These are phyloP conservation scores for Heterobasidion parviporum DNA, from an alignment of 1,284 basidiomycete genomes.

Conservation along the genomic window DNA sequence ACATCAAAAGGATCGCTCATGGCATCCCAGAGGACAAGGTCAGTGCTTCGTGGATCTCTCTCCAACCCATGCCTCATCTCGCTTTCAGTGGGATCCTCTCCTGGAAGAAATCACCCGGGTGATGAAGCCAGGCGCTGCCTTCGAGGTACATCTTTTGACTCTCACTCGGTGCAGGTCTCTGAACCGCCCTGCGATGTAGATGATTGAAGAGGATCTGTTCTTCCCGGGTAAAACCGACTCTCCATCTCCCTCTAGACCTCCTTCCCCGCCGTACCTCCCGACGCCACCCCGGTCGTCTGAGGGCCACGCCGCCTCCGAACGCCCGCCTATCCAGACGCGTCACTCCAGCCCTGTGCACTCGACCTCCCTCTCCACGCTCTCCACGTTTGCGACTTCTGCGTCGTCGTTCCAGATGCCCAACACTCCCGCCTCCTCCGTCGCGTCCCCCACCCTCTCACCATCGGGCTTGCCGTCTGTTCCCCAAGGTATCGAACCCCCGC, in stretches of 20 bases:
- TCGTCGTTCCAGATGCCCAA: background rate
- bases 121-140: constrained; percentile 58
- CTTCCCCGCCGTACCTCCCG: background rate
- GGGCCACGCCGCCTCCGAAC: background rate
- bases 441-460: background rate
- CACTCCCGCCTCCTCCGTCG: background rate
- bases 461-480: background rate
- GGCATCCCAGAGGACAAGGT: constrained; percentile 70
- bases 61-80: constrained; percentile 6
- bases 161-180: background rate
- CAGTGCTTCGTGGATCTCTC: constrained; percentile 11
- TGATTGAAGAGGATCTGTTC: constrained; percentile 63
- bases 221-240: constrained; percentile 45
- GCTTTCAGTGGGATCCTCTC: constrained; percentile 48
- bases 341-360: background rate
- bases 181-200: constrained; percentile 23
- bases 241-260: constrained; percentile 2
- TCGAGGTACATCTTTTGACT: constrained; percentile 38
- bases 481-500: background rate
- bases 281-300: background rate
- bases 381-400: background rate
- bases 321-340: background rate
- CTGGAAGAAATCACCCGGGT: constrained; percentile 61
- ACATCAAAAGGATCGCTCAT: constrained; percentile 57
- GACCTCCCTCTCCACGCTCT: background rate